Conservation (phyloP, 768 basidiomycete genomes). For the Kondoa subrosea region DNA sequence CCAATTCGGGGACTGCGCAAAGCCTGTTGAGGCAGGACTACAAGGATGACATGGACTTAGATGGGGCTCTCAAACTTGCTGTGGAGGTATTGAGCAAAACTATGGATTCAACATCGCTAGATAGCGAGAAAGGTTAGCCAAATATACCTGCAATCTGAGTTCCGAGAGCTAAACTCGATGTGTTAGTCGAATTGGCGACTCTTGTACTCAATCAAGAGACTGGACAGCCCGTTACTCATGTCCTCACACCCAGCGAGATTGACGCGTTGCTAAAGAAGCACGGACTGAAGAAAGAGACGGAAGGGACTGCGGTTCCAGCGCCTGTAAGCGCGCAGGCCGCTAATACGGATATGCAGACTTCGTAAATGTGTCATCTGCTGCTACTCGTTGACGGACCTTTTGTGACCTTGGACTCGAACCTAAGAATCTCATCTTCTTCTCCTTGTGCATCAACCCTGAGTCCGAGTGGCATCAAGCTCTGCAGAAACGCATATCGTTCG, state of each 20-base stretch:
- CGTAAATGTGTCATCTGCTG: too few relatives aligned
- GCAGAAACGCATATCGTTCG: too few relatives aligned
- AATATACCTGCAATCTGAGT: neutral
- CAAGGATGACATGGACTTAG: conserved; percentile 78
- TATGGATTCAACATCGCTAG: conserved; percentile 93
- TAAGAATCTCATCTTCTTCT: too few relatives aligned
- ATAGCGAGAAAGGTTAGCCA: conserved; percentile 96
- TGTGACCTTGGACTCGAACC: too few relatives aligned
- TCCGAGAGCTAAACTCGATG: conserved; percentile 9
- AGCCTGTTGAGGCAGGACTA: conserved; percentile 94
- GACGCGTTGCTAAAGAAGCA: conserved; percentile 30
- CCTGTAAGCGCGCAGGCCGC: neutral
- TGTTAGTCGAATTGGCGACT: conserved; percentile 83
- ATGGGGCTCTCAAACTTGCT: conserved; percentile 81
- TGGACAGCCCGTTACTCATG: conserved; percentile 24
- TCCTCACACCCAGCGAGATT: conserved; percentile 29
- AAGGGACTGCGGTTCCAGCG: conserved; percentile 10
- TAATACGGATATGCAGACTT: conserved; percentile 3
- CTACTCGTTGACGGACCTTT: too few relatives aligned
- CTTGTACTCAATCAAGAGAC: conserved; percentile 58
- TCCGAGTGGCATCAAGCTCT: too few relatives aligned
- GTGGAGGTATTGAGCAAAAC: conserved; percentile 97
- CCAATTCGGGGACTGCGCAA: conserved; percentile 90
- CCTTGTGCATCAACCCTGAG: too few relatives aligned
- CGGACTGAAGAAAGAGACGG: conserved; percentile 29